Conservation (phyloP, 257 asterid species). For the Solanum microdontum region DNA sequence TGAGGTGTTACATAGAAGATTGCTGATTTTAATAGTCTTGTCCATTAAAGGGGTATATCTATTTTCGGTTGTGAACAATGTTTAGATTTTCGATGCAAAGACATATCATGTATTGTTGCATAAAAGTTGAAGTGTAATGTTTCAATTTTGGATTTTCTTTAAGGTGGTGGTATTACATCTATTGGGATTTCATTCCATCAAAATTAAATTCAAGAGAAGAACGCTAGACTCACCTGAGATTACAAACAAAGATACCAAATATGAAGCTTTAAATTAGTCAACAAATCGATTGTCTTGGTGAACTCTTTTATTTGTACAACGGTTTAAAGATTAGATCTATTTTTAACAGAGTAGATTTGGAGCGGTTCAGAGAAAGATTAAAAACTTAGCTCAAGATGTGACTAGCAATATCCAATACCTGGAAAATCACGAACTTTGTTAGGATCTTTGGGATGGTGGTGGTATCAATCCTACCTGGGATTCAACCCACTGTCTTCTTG, state of each 20-base stretch:
- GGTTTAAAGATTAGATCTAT: neutral
- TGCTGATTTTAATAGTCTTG: too few species aligned
- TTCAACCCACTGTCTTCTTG: neutral
- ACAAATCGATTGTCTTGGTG: neutral
- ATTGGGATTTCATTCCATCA: neutral
- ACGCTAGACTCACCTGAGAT: neutral
- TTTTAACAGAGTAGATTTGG: neutral
- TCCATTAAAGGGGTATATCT: neutral
- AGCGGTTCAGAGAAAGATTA: neutral
- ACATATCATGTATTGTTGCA: neutral
- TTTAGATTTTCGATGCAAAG: too few species aligned
- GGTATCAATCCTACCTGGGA: neutral
- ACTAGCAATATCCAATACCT: too few species aligned
- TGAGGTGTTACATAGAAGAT: neutral
- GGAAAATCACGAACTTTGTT: too few species aligned
- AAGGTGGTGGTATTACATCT: neutral
- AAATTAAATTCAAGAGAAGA: neutral
- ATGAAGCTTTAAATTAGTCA: neutral
- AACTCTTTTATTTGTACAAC: neutral
- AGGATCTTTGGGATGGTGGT: too few species aligned
- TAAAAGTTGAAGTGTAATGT: neutral
- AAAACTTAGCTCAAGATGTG: neutral
- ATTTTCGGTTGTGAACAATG: neutral
- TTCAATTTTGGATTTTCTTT: too few species aligned
- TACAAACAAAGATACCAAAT: neutral